Percentiles rank a stretch among this genome's conserved stretches.
These are phyloP conservation scores for Globisporangium mamillatum DNA, from an alignment of 352 stramenopile genomes.

Conservation along the genomic window DNA sequence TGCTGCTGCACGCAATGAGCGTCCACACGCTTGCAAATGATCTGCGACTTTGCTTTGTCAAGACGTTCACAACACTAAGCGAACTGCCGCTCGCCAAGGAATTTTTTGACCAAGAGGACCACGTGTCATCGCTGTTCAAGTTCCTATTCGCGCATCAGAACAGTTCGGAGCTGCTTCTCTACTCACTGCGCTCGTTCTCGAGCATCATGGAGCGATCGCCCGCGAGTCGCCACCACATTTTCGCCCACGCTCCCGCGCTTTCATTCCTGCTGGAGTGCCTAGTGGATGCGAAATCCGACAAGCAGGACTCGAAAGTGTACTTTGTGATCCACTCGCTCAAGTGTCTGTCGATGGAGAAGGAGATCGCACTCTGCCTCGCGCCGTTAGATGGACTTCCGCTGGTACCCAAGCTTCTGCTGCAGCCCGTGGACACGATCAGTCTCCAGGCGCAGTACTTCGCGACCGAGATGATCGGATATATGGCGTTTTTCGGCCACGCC, in stretches of 20 bases:
- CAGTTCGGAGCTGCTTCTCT: conserved; percentile 29
- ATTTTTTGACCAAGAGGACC: conserved; percentile 34
- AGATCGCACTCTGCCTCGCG: conserved; percentile 34
- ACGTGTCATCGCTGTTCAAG: conserved; percentile 53
- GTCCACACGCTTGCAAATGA: conserved; percentile 22
- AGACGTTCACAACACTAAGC: conserved; percentile 27
- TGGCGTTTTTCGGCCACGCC: conserved; percentile 52
- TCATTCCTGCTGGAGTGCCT: conserved; percentile 52
- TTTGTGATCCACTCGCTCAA: conserved; percentile 48
- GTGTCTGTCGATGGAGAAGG: conserved; percentile 55
- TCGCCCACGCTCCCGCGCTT: conserved; percentile 26
- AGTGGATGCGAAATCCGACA: conserved; percentile 21
- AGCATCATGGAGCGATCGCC: conserved; percentile 52
- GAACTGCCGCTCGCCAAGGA: conserved; percentile 21
- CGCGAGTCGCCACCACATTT: conserved; percentile 36
- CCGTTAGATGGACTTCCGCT: conserved; percentile 26
- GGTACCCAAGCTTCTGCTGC: conserved; percentile 36
- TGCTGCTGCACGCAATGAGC: conserved; percentile 27
- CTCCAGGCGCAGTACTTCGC: conserved; percentile 56
- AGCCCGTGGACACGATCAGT: conserved; percentile 19
- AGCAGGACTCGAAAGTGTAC: conserved; percentile 27
- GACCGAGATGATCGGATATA: conserved; percentile 59
- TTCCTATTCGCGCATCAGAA: conserved; percentile 47
- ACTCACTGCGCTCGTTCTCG: conserved; percentile 42
- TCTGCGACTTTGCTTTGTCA: conserved; percentile 23